A percentile compares a stretch with the other conserved stretches of the same genome.
Conservation (phyloP, 768 basidiomycete genomes). For the Amylocystis lapponica region DNA sequence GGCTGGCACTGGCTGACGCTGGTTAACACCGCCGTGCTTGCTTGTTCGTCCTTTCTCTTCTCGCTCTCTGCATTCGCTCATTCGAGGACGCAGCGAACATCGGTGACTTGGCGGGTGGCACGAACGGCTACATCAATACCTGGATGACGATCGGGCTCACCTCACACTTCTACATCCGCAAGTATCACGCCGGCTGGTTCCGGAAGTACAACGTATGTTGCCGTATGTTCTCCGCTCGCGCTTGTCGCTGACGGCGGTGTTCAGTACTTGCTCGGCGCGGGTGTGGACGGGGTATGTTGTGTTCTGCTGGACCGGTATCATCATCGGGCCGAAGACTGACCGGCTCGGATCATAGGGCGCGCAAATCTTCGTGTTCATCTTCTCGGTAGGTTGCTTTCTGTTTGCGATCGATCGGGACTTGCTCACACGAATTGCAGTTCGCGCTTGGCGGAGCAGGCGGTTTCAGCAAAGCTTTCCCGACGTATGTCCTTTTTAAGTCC, state of each 20-base stretch:
- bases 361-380: slow-evolving; percentile 4
- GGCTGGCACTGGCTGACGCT: neutral
- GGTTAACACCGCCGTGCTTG: slow-evolving; percentile 1
- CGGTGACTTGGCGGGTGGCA: slow-evolving; percentile 2
- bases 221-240: neutral
- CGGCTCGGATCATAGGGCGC: no score
- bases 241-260: neutral
- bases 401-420: neutral
- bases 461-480: neutral
- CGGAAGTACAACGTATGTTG: slow-evolving; percentile 1
- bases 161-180: slow-evolving; percentile 4
- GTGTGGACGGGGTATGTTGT: neutral
- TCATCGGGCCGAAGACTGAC: neutral
- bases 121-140: slow-evolving; percentile 3
- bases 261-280: slow-evolving; percentile 2
- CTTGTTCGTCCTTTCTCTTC: neutral
- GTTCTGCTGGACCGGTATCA: neutral
- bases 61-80: neutral
- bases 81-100: neutral
- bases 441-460: slow-evolving; percentile 1
- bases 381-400: neutral
- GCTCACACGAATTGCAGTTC: neutral
- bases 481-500: no score
- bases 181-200: slow-evolving; percentile 1
- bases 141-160: slow-evolving; percentile 1